Percentiles rank a stretch among this genome's conserved stretches.
Conservation (phyloP, 495 filamentous ascomycete species). For the Aspergillus olivimuriae region DNA sequence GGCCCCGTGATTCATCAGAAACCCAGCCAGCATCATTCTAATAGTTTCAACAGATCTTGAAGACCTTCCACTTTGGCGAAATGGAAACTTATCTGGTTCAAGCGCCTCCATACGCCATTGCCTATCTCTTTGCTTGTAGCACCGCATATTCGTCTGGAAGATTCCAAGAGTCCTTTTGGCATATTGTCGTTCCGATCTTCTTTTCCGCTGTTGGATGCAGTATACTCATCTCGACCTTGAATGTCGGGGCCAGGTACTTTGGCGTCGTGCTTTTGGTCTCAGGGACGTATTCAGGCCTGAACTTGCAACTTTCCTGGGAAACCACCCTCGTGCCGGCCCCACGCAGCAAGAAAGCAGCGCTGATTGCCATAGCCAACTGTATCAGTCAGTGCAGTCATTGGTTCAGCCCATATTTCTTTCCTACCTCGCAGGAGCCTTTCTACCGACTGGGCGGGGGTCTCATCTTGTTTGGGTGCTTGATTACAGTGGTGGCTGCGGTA, state of each 20-base stretch:
- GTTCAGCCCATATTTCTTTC: slow-evolving; percentile 5
- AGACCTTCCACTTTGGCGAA: slow-evolving; percentile 2
- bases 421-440: background rate
- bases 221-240: background rate
- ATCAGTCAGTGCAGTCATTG: slow-evolving; percentile 3
- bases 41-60: background rate
- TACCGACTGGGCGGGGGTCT: background rate
- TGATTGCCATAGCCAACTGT: slow-evolving; percentile 3
- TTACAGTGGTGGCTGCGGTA: background rate
- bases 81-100: slow-evolving; percentile 5
- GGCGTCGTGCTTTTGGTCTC: background rate
- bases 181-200: slow-evolving; percentile 1
- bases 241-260: slow-evolving; percentile 2
- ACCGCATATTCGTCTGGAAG: background rate
- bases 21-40: no score
- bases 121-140: background rate
- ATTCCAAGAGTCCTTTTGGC: background rate
- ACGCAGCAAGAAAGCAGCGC: background rate
- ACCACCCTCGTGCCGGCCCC: background rate
- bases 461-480: background rate
- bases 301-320: slow-evolving; percentile 3
- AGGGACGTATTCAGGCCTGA: background rate
- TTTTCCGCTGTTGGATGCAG: background rate
- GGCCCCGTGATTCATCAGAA: background rate
- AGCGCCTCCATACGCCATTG: slow-evolving; percentile 4